phyloP scores from a whole-genome alignment of 2,329 filamentous ascomycete species.

The Exophiala aquamarina region DNA sequence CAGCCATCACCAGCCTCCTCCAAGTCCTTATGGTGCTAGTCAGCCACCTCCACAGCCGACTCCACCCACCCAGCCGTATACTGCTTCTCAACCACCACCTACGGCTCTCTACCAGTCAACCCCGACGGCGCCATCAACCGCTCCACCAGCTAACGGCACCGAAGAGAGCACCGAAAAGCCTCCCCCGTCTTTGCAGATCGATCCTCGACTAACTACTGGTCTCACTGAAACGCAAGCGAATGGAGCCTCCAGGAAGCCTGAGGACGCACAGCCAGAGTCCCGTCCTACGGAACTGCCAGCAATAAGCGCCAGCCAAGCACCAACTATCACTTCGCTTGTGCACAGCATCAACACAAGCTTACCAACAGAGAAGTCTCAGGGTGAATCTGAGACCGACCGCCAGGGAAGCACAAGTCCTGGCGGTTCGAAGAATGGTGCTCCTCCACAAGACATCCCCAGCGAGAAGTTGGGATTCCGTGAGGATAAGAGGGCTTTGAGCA shows the following conservation, averaged over 20 bases:
- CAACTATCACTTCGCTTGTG: slow-evolving; percentile 53
- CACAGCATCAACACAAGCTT: slow-evolving; percentile 39
- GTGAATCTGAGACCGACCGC: slow-evolving; percentile 38
- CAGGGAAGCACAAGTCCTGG: slow-evolving; percentile 43
- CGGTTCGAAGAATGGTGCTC: slow-evolving; percentile 35
- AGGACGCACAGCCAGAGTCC: slow-evolving; percentile 15
- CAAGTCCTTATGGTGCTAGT: slow-evolving; percentile 28
- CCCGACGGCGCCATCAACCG: slow-evolving; percentile 15
- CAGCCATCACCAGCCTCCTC: slow-evolving; percentile 25
- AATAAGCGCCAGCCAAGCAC: slow-evolving; percentile 46
- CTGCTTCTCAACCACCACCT: slow-evolving; percentile 19
- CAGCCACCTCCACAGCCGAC: slow-evolving; percentile 35
- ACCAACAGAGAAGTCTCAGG: slow-evolving; percentile 53
- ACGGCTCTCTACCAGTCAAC: slow-evolving; percentile 1
- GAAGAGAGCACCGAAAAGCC: slow-evolving; percentile 15
- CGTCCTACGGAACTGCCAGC: slow-evolving; percentile 19
- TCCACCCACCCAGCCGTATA: background rate
- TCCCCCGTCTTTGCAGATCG: slow-evolving; percentile 24
- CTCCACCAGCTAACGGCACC: slow-evolving; percentile 31
- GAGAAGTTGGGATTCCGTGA: slow-evolving; percentile 61
- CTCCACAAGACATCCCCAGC: slow-evolving; percentile 56
- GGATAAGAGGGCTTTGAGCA: slow-evolving; percentile 64
- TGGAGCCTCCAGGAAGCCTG: slow-evolving; percentile 4
- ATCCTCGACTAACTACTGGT: slow-evolving; percentile 34
- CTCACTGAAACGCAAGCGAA: slow-evolving; percentile 10